A percentile compares a stretch with the other conserved stretches of the same genome.
Conservation (phyloP, 495 filamentous ascomycete species). For the Talaromyces adpressus region DNA sequence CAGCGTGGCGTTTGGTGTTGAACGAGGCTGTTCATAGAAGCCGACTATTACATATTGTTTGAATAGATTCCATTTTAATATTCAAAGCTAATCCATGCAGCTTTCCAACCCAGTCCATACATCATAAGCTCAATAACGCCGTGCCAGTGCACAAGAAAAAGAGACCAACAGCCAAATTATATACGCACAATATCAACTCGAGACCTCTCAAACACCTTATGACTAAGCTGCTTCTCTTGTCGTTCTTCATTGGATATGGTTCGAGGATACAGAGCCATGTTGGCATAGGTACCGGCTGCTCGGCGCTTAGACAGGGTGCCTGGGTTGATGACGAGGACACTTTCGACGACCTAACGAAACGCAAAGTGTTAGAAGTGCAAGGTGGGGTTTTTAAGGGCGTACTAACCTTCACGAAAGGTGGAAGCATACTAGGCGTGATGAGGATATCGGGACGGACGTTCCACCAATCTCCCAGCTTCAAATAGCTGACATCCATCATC, state of each 20-base stretch:
- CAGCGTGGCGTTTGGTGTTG: slow-evolving; percentile 7
- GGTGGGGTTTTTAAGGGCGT: not conserved
- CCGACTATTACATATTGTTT: not conserved
- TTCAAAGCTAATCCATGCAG: not conserved
- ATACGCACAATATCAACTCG: slow-evolving; percentile 80
- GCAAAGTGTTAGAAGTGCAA: slow-evolving; percentile 4
- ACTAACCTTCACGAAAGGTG: slow-evolving; percentile 79
- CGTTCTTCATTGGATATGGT: slow-evolving; percentile 51
- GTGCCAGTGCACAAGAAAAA: not conserved
- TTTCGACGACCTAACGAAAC: slow-evolving; percentile 63
- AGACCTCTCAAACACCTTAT: slow-evolving; percentile 75
- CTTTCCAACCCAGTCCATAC: not conserved
- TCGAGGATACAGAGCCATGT: slow-evolving; percentile 63
- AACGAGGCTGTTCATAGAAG: not conserved
- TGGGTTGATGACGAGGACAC: slow-evolving; percentile 80
- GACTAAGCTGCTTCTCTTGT: slow-evolving; percentile 50
- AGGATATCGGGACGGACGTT: slow-evolving; percentile 78
- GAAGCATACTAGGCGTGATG: slow-evolving; percentile 73
- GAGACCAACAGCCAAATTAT: slow-evolving; percentile 23
- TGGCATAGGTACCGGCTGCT: slow-evolving; percentile 73
- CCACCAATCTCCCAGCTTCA: slow-evolving; percentile 87
- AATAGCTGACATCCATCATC: slow-evolving; percentile 72
- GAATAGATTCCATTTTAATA: not conserved
- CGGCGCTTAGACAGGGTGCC: slow-evolving; percentile 77
- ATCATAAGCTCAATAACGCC: not conserved